These are phyloP conservation scores for Skeletonema costatum DNA, from an alignment of 108 stramenopile species.

Conservation along the genomic window DNA sequence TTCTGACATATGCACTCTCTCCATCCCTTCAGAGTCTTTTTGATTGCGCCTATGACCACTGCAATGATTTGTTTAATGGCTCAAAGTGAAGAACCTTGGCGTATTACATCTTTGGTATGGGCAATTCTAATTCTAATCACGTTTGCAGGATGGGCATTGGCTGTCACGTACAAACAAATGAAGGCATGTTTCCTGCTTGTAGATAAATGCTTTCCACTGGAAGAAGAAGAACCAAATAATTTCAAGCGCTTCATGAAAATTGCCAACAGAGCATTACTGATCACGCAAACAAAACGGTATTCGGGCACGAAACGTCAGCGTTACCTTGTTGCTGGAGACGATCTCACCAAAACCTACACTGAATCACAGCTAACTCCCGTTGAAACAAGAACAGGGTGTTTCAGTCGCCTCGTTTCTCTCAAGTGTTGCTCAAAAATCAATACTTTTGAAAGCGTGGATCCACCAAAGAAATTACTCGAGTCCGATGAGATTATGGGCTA, in stretches of 20 bases:
- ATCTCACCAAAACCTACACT: constrained; percentile 6
- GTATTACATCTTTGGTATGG: constrained; percentile 48
- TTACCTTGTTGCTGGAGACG: constrained; percentile 38
- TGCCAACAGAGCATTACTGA: constrained; percentile 24
- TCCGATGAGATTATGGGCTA: constrained; percentile 57
- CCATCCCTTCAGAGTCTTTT: constrained; percentile 24
- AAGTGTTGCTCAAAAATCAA: background rate
- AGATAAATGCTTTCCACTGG: constrained; percentile 14
- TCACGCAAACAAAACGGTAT: constrained; percentile 29
- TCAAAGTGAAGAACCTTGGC: constrained; percentile 56
- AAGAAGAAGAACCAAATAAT: background rate
- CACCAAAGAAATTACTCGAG: constrained; percentile 46
- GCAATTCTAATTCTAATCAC: constrained; percentile 15
- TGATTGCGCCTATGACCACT: constrained; percentile 56
- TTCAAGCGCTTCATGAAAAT: constrained; percentile 22
- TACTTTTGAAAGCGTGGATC: constrained; percentile 37
- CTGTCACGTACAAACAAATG: constrained; percentile 53
- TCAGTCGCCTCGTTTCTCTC: background rate
- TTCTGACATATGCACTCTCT: background rate
- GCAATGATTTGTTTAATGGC: constrained; percentile 38
- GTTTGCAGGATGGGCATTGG: constrained; percentile 41
- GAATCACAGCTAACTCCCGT: constrained; percentile 7
- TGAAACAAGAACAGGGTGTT: constrained; percentile 5
- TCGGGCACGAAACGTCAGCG: constrained; percentile 25
- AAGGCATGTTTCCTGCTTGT: constrained; percentile 51